phyloP scores from a whole-genome alignment of 768 basidiomycete genomes.

The Gymnopilus junonius region DNA sequence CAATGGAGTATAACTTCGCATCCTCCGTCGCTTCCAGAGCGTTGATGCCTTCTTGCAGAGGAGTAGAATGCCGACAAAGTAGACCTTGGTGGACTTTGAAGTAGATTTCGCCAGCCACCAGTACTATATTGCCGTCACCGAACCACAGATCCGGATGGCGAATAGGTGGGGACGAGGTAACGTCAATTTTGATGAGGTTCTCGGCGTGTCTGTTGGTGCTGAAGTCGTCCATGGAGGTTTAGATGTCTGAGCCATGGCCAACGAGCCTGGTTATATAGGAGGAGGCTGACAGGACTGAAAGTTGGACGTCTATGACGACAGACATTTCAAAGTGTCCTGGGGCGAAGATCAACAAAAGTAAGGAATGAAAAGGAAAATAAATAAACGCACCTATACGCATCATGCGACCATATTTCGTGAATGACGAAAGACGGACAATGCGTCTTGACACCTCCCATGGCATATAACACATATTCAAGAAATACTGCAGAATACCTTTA shows the following conservation, averaged over 20 bases:
- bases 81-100: conserved; percentile 75
- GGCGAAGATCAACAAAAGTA: not conserved
- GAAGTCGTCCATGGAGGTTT: conserved; percentile 40
- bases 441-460: not conserved
- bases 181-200: conserved; percentile 15
- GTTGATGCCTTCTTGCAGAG: conserved; percentile 47
- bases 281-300: conserved; percentile 10
- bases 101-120: conserved; percentile 55
- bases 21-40: conserved; percentile 27
- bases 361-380: too few species aligned
- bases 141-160: conserved; percentile 64
- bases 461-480: too few species aligned
- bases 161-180: conserved; percentile 24
- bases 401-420: not conserved
- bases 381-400: not conserved
- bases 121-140: conserved; percentile 69
- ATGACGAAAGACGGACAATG: not conserved
- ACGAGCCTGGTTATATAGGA: not conserved
- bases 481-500: too few species aligned
- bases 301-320: not conserved
- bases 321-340: not conserved
- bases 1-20: conserved; percentile 38
- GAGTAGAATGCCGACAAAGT: conserved; percentile 63
- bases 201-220: conserved; percentile 49
- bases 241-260: not conserved